phyloP scores from a whole-genome alignment of 2,329 filamentous ascomycete genomes.

The Aspergillus ustus region DNA sequence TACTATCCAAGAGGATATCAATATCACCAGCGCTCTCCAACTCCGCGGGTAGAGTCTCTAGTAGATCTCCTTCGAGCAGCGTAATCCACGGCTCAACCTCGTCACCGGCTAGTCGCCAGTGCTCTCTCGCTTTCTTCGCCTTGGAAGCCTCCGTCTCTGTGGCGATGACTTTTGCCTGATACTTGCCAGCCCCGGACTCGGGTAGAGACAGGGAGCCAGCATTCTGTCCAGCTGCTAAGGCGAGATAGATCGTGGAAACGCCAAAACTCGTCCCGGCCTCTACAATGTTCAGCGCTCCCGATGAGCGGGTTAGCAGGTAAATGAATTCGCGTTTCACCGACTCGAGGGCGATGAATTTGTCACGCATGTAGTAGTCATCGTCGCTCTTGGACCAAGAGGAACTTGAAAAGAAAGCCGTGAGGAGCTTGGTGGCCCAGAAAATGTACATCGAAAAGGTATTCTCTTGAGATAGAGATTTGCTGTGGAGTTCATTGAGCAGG shows the following conservation, averaged over 20 bases:
- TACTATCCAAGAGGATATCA: neutral
- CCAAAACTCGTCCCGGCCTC: conserved; percentile 67
- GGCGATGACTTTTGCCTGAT: neutral
- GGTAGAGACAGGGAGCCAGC: neutral
- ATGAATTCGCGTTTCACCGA: conserved; percentile 62
- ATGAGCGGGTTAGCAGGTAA: conserved; percentile 58
- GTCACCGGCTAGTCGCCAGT: conserved; percentile 59
- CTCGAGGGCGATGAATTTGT: conserved; percentile 65
- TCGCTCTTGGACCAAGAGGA: neutral
- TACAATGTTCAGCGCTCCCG: conserved; percentile 57
- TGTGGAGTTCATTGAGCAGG: neutral
- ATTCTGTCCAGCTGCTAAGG: conserved; percentile 53
- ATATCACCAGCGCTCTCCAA: conserved; percentile 38
- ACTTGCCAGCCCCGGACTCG: neutral
- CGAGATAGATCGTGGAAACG: conserved; percentile 66
- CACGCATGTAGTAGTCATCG: conserved; percentile 52
- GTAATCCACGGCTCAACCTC: conserved; percentile 59
- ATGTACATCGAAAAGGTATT: neutral
- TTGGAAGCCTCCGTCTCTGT: conserved; percentile 41
- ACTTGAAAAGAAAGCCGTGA: neutral
- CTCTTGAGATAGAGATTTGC: neutral
- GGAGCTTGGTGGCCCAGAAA: neutral
- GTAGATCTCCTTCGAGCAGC: conserved; percentile 61
- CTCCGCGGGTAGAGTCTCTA: conserved; percentile 58
- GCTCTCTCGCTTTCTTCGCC: conserved; percentile 54